Evolutionary conservation across 148 eudicot species (phyloP).

Genomic region (Linanthus parryae): DNA sequence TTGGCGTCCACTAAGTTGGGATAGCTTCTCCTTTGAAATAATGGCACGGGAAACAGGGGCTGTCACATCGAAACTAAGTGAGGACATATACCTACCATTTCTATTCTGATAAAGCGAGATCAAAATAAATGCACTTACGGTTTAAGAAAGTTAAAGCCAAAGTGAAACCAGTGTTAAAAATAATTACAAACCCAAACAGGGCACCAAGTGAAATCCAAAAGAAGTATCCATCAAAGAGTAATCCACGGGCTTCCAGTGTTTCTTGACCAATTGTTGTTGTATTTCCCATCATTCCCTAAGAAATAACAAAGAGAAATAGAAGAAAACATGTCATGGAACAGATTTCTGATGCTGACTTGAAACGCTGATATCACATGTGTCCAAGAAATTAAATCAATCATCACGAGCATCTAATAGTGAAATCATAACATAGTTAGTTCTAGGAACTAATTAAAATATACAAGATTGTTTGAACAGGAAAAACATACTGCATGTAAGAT

Average conservation of each 20-base stretch:
- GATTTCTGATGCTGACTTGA: no score
- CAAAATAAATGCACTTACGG: constrained; percentile 26
- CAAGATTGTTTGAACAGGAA: no score
- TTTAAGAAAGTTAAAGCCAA: constrained; percentile 35
- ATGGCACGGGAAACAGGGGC: constrained; percentile 38
- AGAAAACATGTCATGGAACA: no score
- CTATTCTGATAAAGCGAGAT: background rate
- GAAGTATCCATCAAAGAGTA: constrained; percentile 27
- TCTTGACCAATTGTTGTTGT: constrained; percentile 53
- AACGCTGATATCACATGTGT: no score
- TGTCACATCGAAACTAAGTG: constrained; percentile 1
- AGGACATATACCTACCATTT: background rate
- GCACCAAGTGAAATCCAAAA: constrained; percentile 46
- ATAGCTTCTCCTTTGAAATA: constrained; percentile 34
- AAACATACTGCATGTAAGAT: no score
- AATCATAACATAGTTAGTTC: no score
- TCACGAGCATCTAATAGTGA: no score
- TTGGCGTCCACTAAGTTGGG: constrained; percentile 16
- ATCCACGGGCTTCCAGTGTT: constrained; percentile 56
- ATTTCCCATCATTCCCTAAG: no score
- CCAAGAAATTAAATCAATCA: no score
- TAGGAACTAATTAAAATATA: no score
- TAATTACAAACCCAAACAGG: constrained; percentile 24
- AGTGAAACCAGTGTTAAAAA: constrained; percentile 27
- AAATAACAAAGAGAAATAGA: no score